Evolutionary conservation across 2,329 filamentous ascomycete genomes (phyloP), one percentile per base, ranked within the genome.

Genomic region (Leptographium flavum): DNA sequence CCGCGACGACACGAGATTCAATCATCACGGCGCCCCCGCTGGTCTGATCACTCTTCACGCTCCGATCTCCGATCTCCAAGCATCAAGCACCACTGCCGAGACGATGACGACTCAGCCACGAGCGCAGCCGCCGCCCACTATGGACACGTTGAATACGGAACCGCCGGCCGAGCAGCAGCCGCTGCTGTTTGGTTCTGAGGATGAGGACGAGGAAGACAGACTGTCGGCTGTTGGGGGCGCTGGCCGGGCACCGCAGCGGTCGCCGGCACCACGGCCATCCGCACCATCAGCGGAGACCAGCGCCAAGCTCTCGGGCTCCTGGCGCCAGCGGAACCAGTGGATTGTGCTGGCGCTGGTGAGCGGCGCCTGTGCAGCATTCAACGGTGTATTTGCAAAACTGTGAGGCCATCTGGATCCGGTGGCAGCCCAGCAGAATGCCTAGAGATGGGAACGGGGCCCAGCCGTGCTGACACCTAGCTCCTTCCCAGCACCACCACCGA

Each of bases 351-450:
- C 85, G 36, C 60, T 88, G 36, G 76, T 80, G 41, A 86, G 81
- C 56, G 85, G 85, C 50, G 78, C 74, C 44, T 88, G 83, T 56
- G 85, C 85, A 28, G 83, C 84, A 21, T 80, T 84, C 53, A 92
- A 92, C 55, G 84, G 84, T 48, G 79, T 85, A 5, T 87, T 90
- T 66, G 85, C 85, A 1, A 92, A 90, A 63, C 66, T 92, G 81
- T 85, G 64, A 56, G 76, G 5, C 27, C 27, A 11, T 11, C 27
- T 11, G 8, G n/a, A n/a, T n/a, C n/a, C n/a, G n/a, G n/a, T n/a
- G n/a, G n/a, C n/a, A n/a, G n/a, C n/a, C n/a, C n/a, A n/a, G n/a
- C n/a, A n/a, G n/a, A n/a, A n/a, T n/a, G n/a, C n/a, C n/a, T n/a
- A n/a, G n/a, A n/a, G n/a, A n/a, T n/a, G n/a, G n/a, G n/a, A n/a